A percentile compares a stretch with the other conserved stretches of the same genome.
Evolutionary conservation across 2,329 filamentous ascomycete genomes (phyloP).

Genomic region (Paecilomyces formosus): DNA sequence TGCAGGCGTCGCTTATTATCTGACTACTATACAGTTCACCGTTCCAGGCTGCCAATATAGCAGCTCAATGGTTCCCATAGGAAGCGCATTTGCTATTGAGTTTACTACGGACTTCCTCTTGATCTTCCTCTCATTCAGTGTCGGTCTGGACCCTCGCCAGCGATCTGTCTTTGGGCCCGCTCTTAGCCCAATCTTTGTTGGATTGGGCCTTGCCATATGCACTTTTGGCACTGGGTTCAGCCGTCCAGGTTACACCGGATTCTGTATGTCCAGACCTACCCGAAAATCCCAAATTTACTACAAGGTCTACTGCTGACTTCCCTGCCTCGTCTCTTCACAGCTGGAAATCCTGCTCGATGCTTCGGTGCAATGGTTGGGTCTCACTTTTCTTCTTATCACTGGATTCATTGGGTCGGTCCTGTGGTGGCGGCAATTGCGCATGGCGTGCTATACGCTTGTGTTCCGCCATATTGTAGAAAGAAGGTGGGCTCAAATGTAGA

Average conservation of each 20-base stretch:
- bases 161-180: conserved; percentile 43
- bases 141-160: conserved; percentile 48
- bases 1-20: too few relatives aligned
- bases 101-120: conserved; percentile 40
- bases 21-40: too few relatives aligned
- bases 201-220: conserved; percentile 30
- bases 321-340: conserved; percentile 8
- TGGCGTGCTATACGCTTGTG: too few relatives aligned
- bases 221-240: conserved; percentile 32
- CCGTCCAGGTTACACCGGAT: conserved; percentile 35
- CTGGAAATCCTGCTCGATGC: conserved; percentile 40
- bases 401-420: conserved; percentile 25
- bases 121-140: conserved; percentile 45
- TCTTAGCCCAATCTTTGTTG: conserved; percentile 43
- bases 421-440: too few relatives aligned
- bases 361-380: conserved; percentile 39
- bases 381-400: conserved; percentile 27
- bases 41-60: too few relatives aligned
- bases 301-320: not conserved
- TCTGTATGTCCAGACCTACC: conserved; percentile 11
- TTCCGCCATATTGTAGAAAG: too few relatives aligned
- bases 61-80: conserved; percentile 21
- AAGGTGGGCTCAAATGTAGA: too few relatives aligned
- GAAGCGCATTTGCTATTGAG: conserved; percentile 42
- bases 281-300: too few relatives aligned